Evolutionary conservation across 306 rosid genomes (phyloP), one percentile per base, ranked within the genome.

Genomic region (Senna tora): DNA sequence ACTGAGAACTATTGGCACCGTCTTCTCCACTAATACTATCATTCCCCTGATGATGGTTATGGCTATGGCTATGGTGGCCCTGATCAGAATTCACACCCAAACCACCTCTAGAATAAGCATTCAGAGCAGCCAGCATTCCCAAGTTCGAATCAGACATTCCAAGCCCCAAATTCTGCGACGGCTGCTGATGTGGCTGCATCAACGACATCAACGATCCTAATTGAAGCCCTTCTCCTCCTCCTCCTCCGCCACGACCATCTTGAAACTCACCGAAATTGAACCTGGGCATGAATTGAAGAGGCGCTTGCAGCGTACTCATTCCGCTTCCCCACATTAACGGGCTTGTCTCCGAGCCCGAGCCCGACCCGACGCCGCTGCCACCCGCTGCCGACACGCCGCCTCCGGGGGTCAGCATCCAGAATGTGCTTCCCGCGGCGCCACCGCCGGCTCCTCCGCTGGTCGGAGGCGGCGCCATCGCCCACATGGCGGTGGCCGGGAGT

Each of bases 11-110:
- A 20, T 77, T 72, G 5, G 83, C 81, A 49, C 42, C 86, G 17
- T 81, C 86, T 56, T 81, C 86, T 67, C 83, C 90, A 74, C 86
- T n/a, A n/a, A n/a, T n/a, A n/a, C n/a, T 84, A 60, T 83, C 81
- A 32, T 62, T 61, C 5, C 38, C 70, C 41, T 81, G 83, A 50
- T 45, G 71, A 59, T 73, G 79, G n/a, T n/a, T n/a, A n/a, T n/a
- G n/a, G n/a, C n/a, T n/a, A n/a, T n/a, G n/a, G n/a, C n/a, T n/a
- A n/a, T n/a, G n/a, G n/a, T n/a, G n/a, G n/a, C n/a, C n/a, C n/a
- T n/a, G n/a, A n/a, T n/a, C n/a, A n/a, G n/a, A n/a, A n/a, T 87
- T 87, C 59, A 77, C 73, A 60, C 77, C 75, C 74, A 84, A 73
- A 43, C 79, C 79, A 13, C 73, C 74, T 75, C 87, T 77, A 17